These are phyloP conservation scores for Casuarina equisetifolia DNA, from an alignment of 306 rosid genomes.

Conservation along the genomic window DNA sequence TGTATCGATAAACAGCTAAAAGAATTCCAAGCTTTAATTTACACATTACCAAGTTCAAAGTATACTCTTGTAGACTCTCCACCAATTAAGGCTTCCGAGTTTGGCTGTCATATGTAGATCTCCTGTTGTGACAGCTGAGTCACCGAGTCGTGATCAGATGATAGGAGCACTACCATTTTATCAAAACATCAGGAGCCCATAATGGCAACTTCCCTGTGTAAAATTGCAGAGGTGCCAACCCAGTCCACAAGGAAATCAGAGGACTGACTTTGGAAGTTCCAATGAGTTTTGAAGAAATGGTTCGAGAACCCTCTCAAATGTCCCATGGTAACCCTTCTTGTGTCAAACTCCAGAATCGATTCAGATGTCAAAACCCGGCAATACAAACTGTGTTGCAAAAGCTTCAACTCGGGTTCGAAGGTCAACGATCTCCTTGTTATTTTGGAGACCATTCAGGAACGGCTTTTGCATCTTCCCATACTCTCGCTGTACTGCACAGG, in stretches of 20 bases:
- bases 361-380: slow-evolving; percentile 85
- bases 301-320: not conserved
- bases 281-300: not conserved
- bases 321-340: not conserved
- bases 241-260: slow-evolving; percentile 26
- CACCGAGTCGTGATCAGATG: slow-evolving; percentile 14
- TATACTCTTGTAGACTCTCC: slow-evolving; percentile 31
- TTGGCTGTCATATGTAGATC: slow-evolving; percentile 35
- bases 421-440: slow-evolving; percentile 67
- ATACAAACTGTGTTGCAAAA: slow-evolving; percentile 82
- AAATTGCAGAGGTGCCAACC: slow-evolving; percentile 20
- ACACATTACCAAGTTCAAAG: slow-evolving; percentile 26
- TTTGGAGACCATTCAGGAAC: slow-evolving; percentile 54
- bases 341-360: slow-evolving; percentile 26
- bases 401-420: slow-evolving; percentile 71
- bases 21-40: slow-evolving; percentile 36
- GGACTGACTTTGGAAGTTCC: slow-evolving; percentile 21
- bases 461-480: slow-evolving; percentile 61
- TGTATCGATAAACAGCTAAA: slow-evolving; percentile 31
- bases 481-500: slow-evolving; percentile 62
- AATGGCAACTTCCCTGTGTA: slow-evolving; percentile 8
- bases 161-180: slow-evolving; percentile 20
- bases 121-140: slow-evolving; percentile 29
- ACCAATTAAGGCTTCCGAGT: slow-evolving; percentile 25
- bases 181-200: slow-evolving; percentile 22